A percentile compares a stretch with the other conserved stretches of the same genome.
Evolutionary conservation across 2,329 filamentous ascomycete genomes (phyloP).

Genomic region (Paramyrothecium sp.): DNA sequence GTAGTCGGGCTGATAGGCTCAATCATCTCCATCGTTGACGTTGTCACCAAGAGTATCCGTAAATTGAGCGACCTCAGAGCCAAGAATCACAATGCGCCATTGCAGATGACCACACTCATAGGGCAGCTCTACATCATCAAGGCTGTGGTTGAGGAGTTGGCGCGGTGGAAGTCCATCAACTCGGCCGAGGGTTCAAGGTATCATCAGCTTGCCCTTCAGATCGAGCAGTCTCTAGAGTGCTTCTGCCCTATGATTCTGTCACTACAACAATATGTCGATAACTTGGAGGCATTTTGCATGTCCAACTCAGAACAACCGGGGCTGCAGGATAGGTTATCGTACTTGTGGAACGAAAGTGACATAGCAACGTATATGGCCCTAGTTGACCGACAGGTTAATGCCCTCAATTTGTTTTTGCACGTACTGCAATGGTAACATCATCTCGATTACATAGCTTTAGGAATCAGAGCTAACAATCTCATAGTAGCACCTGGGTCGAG

Average conservation of each 20-base stretch:
- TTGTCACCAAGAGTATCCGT: not conserved
- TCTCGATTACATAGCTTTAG: not conserved
- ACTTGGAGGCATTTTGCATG: not conserved
- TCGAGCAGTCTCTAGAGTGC: not conserved
- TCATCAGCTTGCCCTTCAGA: not conserved
- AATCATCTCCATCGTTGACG: not conserved
- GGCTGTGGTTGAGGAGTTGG: not conserved
- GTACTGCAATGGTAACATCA: not conserved
- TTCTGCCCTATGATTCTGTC: not conserved
- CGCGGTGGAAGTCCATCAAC: not conserved
- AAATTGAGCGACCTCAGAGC: not conserved
- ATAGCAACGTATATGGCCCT: not conserved
- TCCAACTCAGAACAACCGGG: not conserved
- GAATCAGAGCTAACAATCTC: not conserved
- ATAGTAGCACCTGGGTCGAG: not conserved
- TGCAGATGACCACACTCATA: not conserved
- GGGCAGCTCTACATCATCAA: slow-evolving; percentile 1
- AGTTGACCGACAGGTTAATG: not conserved
- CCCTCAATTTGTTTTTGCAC: not conserved
- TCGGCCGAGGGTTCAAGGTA: not conserved
- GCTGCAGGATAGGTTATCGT: not conserved
- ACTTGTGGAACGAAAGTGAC: slow-evolving; percentile 1
- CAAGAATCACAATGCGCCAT: not conserved
- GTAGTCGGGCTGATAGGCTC: not conserved
- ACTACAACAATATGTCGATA: not conserved